These are phyloP conservation scores for Escallonia rubra DNA, from an alignment of 129 eudicot species.

Conservation along the genomic window DNA sequence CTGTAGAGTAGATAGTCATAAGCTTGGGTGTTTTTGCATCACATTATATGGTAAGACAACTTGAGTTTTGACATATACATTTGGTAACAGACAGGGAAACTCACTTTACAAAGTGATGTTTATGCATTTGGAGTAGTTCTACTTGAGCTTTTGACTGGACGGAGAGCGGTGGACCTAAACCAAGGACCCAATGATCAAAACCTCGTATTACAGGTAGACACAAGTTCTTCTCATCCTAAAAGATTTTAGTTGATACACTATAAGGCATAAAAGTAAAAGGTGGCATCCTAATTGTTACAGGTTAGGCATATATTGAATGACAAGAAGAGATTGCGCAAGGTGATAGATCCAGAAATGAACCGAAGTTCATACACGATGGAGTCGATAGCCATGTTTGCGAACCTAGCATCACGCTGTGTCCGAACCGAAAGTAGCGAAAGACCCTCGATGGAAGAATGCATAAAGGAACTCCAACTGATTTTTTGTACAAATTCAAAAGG, in stretches of 20 bases:
- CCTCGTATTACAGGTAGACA: constrained; percentile 74
- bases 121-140: constrained; percentile 94
- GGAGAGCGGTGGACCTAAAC: constrained; percentile 85
- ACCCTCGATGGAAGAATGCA: constrained; percentile 93
- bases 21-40: neutral
- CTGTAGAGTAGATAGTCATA: neutral
- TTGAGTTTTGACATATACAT: constrained; percentile 3
- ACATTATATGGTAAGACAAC: constrained; percentile 14
- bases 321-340: constrained; percentile 73
- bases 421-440: constrained; percentile 79
- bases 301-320: constrained; percentile 78
- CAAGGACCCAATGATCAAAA: constrained; percentile 95
- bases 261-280: constrained; percentile 2
- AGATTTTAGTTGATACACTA: neutral
- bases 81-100: constrained; percentile 84
- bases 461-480: constrained; percentile 79
- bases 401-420: constrained; percentile 89
- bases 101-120: constrained; percentile 91
- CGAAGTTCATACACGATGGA: constrained; percentile 85
- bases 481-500: constrained; percentile 76
- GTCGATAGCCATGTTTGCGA: constrained; percentile 81
- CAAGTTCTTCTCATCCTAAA: neutral
- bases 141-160: constrained; percentile 94
- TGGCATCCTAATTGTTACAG: constrained; percentile 42
- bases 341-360: constrained; percentile 84